Evolutionary conservation across 1,284 basidiomycete species (phyloP), one percentile per base, ranked within the genome.

Genomic region (Moesziomyces parantarcticus): DNA sequence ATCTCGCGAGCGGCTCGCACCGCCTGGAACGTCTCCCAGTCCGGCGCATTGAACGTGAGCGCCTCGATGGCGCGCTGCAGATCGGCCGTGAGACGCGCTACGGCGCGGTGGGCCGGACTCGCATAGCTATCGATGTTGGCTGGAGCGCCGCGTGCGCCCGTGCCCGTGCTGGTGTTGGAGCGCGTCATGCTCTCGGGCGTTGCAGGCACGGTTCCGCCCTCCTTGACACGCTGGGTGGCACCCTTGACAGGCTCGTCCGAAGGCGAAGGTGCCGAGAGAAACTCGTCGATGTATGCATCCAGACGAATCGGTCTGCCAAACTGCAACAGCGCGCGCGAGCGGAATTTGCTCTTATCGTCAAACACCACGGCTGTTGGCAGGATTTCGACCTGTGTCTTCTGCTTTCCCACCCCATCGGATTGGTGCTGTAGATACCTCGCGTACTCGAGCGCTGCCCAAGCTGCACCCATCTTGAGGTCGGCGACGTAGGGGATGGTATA

Each of bases 381-480:
- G 65, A 98, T 89, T 4, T 86, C 80, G 23, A 91, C 86, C 32
- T 86, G 86, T 60, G 84, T 83, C 32, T 41, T 52, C 36, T 10
- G 34, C 25, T 11, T 34, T 9, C 46, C 53, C n/a, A n/a, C n/a
- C 16, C 9, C 23, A 23, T 42, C 34, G 10, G 44, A 6, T 18
- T 50, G 47, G 6, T 65, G 32, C 32, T 66, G 58, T 43, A 75
- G 40, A 40, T 91, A 62, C 25, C 58, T 91, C 14, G 89, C 88
- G 84, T 95, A 97, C 86, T 97, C 96, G 72, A 97, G 87, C 4
- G 94, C 92, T 34, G 93, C 91, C 94, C 94, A 97, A 9, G 93
- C 90, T n/a, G 92, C 92, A 23, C 95, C 95, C 77, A 97, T 93
- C 84, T 98, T 98, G 79, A 98, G 89, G 66, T 93, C 91, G 88